Evolutionary conservation across 129 eudicot species (phyloP).

Genomic region (Centella asiatica): DNA sequence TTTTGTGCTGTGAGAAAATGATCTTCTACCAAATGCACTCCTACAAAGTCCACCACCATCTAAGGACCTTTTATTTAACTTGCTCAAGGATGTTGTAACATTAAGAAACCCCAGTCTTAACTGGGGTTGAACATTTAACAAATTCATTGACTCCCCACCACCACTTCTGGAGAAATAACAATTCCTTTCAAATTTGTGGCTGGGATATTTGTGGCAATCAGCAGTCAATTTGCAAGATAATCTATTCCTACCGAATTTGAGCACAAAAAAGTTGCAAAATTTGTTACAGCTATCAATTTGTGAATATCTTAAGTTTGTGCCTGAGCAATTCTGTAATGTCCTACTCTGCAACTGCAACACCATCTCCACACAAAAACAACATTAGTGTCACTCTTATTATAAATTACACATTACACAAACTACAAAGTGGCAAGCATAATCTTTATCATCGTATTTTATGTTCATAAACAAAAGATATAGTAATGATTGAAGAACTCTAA

Average conservation of each 20-base stretch:
- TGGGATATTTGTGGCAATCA: conserved; percentile 17
- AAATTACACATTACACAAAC: too few species aligned
- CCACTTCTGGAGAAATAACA: conserved; percentile 18
- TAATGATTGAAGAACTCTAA: too few species aligned
- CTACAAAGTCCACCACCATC: conserved; percentile 27
- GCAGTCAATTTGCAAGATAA: conserved; percentile 18
- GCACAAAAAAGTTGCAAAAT: conserved; percentile 21
- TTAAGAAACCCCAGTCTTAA: conserved; percentile 24
- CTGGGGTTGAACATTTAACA: conserved; percentile 22
- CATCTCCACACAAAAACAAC: too few species aligned
- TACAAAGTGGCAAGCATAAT: too few species aligned
- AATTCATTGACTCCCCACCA: conserved; percentile 20
- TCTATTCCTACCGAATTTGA: conserved; percentile 23
- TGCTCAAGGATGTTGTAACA: conserved; percentile 19
- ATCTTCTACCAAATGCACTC: conserved; percentile 24
- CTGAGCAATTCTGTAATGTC: conserved; percentile 37
- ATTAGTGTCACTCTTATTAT: too few species aligned
- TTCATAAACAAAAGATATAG: too few species aligned
- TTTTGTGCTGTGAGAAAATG: conserved; percentile 35
- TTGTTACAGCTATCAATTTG: conserved; percentile 24
- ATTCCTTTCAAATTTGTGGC: conserved; percentile 18
- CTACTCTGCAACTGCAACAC: conserved; percentile 46
- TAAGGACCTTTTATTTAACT: conserved; percentile 21
- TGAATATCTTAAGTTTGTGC: conserved; percentile 24
- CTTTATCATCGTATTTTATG: too few species aligned